A percentile compares a stretch with the other conserved stretches of the same genome.
Conservation (phyloP, 495 filamentous ascomycete genomes). For the Barbatosphaeria neglecta region DNA sequence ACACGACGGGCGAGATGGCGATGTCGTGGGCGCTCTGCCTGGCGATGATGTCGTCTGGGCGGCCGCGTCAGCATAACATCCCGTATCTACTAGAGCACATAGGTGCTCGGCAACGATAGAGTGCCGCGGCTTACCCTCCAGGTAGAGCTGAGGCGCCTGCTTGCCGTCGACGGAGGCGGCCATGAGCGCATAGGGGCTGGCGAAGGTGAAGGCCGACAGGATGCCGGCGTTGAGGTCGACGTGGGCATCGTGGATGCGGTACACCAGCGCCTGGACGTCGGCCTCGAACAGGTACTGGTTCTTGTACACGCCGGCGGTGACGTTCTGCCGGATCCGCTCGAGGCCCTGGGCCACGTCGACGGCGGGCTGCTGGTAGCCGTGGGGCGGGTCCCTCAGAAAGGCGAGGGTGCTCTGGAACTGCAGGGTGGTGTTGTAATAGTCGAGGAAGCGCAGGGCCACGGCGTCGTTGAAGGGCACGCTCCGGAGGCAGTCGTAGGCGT, state of each 20-base stretch:
- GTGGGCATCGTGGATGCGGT: conserved; percentile 37
- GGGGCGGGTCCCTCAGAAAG: conserved; percentile 44
- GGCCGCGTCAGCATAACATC: conserved; percentile 5
- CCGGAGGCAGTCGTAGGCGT: conserved; percentile 40
- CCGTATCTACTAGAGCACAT: no score
- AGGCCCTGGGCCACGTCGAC: conserved; percentile 39
- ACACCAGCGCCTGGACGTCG: conserved; percentile 29
- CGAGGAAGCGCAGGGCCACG: conserved; percentile 37
- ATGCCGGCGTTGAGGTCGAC: conserved; percentile 28
- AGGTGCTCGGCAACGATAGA: no score
- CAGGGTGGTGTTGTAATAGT: conserved; percentile 43
- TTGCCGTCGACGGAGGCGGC: conserved; percentile 39
- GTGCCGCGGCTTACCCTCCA: conserved; percentile 17
- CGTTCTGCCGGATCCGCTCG: conserved; percentile 27
- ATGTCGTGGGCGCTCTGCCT: conserved; percentile 3
- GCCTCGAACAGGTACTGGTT: conserved; percentile 43
- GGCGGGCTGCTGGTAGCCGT: conserved; percentile 41
- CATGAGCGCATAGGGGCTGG: conserved; percentile 27
- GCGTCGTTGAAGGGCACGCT: conserved; percentile 45
- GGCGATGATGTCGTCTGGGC: conserved; percentile 3
- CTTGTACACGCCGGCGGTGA: conserved; percentile 21
- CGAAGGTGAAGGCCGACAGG: conserved; percentile 33
- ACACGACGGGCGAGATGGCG: conserved; percentile 27
- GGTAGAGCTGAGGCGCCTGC: conserved; percentile 33
- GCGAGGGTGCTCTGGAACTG: conserved; percentile 46